Evolutionary conservation across 495 filamentous ascomycete species (phyloP).

Genomic region (Talaromyces adpressus): DNA sequence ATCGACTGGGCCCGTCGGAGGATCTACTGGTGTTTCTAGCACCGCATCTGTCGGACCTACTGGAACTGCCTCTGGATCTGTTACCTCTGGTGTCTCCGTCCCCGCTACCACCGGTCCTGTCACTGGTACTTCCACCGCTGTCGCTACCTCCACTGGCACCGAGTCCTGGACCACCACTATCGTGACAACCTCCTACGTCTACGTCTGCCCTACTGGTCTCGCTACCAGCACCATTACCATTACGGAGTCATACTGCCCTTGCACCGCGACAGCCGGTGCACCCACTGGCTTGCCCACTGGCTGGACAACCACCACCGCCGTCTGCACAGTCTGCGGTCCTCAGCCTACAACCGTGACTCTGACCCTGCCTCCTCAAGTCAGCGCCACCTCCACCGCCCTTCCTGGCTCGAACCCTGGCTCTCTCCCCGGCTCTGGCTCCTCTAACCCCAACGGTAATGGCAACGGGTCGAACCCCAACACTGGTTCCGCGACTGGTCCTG

Average conservation of each 20-base stretch:
- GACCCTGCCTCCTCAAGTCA: slow-evolving; percentile 20
- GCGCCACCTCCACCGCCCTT: slow-evolving; percentile 1
- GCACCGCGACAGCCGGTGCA: slow-evolving; percentile 17
- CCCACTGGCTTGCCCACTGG: slow-evolving; percentile 24
- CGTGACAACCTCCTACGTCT: slow-evolving; percentile 35
- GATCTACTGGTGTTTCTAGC: slow-evolving; percentile 3
- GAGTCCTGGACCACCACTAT: slow-evolving; percentile 38
- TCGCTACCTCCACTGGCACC: slow-evolving; percentile 11
- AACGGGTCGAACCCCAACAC: slow-evolving; percentile 14
- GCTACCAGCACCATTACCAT: slow-evolving; percentile 35
- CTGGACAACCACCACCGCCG: slow-evolving; percentile 40
- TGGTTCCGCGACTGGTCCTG: slow-evolving; percentile 16
- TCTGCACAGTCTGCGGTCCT: slow-evolving; percentile 33
- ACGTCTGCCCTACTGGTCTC: slow-evolving; percentile 39
- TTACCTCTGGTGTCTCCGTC: neutral
- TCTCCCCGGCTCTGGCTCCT: slow-evolving; percentile 9
- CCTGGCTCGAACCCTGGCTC: neutral
- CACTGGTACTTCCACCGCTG: slow-evolving; percentile 10
- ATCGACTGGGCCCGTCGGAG: neutral
- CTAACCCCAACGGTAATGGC: slow-evolving; percentile 15
- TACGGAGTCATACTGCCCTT: slow-evolving; percentile 33
- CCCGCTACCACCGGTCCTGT: neutral
- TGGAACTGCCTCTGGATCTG: neutral
- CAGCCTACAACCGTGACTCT: slow-evolving; percentile 28
- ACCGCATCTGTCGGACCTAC: neutral